Evolutionary conservation across 176 grass and related monocot genomes (phyloP), one percentile per base, ranked within the genome.

Genomic region (Rhynchospora pubera): DNA sequence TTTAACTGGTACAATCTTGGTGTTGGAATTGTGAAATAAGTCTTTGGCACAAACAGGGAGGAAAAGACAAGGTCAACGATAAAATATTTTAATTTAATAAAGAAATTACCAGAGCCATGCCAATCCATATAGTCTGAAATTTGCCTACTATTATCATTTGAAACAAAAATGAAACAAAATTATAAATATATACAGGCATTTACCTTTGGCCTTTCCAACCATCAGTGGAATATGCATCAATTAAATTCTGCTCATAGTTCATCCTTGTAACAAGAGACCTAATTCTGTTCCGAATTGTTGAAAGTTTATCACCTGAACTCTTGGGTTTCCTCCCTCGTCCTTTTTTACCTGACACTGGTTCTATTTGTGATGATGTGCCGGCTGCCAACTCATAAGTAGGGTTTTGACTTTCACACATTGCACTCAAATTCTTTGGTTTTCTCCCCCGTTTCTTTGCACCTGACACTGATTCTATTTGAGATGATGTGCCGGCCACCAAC

Each of bases 171-270:
- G 83, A 83, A 82, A 11, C 72, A 43, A 81, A 9, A 84, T 85
- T 4, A 79, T 69, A 46, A 68, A 79, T 53, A 77, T 56, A 56
- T 30, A 44, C 9, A 55, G 24, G 48, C 11, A 15, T 62, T 47
- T 79, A 99, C 96, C 87, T 99, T 93, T 91, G 96, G n/a, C 96
- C 96, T 91, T 93, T 99, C 96, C 96, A 99, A 65, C 96, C 96
- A 85, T 93, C 92, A 88, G 84, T 89, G 12, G 86, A 88, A 85
- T 99, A 99, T 75, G 96, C 96, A 84, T 93, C 89, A 57, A 99
- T 93, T 53, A 99, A 89, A 70, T 86, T 99, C 84, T 95, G 91
- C 85, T 99, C 92, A 63, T 90, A 99, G 84, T 87, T 95, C 85
- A 99, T 95, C 83, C 87, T 89, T 50, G 91, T 93, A 89, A 95